Evolutionary conservation across 2,329 filamentous ascomycete genomes (phyloP).

Genomic region (Pyrenophora teres): DNA sequence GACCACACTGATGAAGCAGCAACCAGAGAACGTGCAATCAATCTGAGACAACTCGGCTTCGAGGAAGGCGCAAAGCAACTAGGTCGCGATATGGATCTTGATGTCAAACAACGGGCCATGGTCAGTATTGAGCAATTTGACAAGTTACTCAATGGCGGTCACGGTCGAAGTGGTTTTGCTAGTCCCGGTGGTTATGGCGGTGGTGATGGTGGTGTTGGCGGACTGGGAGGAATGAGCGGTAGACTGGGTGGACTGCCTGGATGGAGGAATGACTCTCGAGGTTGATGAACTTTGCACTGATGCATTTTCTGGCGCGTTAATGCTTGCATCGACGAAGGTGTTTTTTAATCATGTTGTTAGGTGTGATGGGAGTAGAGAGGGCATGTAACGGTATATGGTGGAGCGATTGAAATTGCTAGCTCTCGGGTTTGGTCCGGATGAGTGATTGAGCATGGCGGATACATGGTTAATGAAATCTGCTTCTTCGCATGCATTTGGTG

Average conservation of each 20-base stretch:
- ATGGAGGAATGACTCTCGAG: slow-evolving; percentile 24
- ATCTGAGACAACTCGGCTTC: slow-evolving; percentile 74
- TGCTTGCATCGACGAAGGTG: too few relatives aligned
- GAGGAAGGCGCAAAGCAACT: slow-evolving; percentile 64
- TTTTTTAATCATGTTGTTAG: too few relatives aligned
- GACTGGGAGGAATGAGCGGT: slow-evolving; percentile 10
- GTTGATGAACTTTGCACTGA: slow-evolving; percentile 4
- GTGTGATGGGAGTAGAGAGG: too few relatives aligned
- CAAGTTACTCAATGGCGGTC: slow-evolving; percentile 24
- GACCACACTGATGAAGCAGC: slow-evolving; percentile 68
- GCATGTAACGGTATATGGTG: too few relatives aligned
- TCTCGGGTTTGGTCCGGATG: too few relatives aligned
- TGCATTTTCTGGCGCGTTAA: background rate
- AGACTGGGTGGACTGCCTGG: slow-evolving; percentile 20
- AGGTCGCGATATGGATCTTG: slow-evolving; percentile 73
- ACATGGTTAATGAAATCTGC: too few relatives aligned
- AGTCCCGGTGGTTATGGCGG: slow-evolving; percentile 15
- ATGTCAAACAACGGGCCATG: slow-evolving; percentile 84
- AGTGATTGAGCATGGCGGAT: too few relatives aligned
- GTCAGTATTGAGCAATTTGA: slow-evolving; percentile 69
- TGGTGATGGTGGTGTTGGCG: slow-evolving; percentile 9
- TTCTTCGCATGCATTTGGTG: too few relatives aligned
- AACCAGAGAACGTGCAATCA: slow-evolving; percentile 68
- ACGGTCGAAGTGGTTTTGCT: slow-evolving; percentile 10
- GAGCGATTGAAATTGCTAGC: too few relatives aligned